Evolutionary conservation across 2,329 filamentous ascomycete genomes (phyloP).

Genomic region (Bisporella sp.): DNA sequence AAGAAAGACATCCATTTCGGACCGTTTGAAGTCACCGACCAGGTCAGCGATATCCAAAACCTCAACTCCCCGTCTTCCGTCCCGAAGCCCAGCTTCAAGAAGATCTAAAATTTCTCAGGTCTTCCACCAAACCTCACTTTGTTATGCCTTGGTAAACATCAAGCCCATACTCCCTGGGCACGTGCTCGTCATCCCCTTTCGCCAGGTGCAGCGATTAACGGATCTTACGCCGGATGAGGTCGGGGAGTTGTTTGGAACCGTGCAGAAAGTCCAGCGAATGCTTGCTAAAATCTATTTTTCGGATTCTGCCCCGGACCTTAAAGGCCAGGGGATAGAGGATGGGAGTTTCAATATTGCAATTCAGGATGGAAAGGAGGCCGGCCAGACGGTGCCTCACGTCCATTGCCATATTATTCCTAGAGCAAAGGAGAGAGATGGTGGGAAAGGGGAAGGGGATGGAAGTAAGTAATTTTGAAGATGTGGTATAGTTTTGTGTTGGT

Average conservation of each 20-base stretch:
- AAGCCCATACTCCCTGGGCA: constrained; percentile 92
- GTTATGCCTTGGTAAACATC: constrained; percentile 88
- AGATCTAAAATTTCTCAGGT: constrained; percentile 46
- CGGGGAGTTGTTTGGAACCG: constrained; percentile 80
- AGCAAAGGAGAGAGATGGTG: constrained; percentile 43
- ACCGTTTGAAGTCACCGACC: constrained; percentile 66
- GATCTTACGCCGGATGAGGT: constrained; percentile 25
- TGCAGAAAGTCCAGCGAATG: constrained; percentile 75
- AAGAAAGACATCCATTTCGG: constrained; percentile 58
- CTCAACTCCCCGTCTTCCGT: background rate
- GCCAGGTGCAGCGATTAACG: constrained; percentile 58
- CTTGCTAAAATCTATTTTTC: constrained; percentile 52
- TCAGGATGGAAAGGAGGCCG: constrained; percentile 86
- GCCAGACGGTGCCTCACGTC: constrained; percentile 89
- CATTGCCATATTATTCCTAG: constrained; percentile 90
- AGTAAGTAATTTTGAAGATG: constrained; percentile 15
- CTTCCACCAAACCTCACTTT: constrained; percentile 73
- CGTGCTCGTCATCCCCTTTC: constrained; percentile 77
- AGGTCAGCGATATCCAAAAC: constrained; percentile 40
- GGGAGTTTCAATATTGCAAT: constrained; percentile 87
- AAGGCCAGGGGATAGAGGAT: constrained; percentile 39
- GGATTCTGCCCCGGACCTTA: constrained; percentile 36
- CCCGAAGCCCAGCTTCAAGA: background rate
- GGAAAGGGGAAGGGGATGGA: constrained; percentile 56
- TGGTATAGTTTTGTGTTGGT: too few relatives aligned